phyloP scores from a whole-genome alignment of 2,329 filamentous ascomycete species.

The Aspergillus hiratsukae region DNA sequence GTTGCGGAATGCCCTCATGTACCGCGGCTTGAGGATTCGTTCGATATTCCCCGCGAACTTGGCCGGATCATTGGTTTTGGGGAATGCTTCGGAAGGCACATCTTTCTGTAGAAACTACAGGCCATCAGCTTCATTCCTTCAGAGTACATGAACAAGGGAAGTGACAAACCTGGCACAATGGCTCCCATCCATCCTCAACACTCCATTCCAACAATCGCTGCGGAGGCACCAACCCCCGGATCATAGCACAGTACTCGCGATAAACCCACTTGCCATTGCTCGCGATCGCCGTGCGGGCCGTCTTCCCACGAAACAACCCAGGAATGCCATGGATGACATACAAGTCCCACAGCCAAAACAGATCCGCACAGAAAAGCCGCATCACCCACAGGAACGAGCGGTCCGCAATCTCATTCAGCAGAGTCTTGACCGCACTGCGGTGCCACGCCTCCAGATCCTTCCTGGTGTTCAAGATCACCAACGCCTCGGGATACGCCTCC shows the following conservation, averaged over 20 bases:
- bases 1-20: neutral
- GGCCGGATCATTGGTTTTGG: neutral
- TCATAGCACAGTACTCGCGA: slow-evolving; percentile 22
- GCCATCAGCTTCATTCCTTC: no score
- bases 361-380: slow-evolving; percentile 6
- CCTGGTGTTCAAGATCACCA: slow-evolving; percentile 9
- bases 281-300: slow-evolving; percentile 1
- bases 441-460: slow-evolving; percentile 10
- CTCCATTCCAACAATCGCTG: slow-evolving; percentile 21
- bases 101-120: neutral
- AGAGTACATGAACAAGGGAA: neutral
- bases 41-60: neutral
- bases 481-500: slow-evolving; percentile 27
- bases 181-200: slow-evolving; percentile 26
- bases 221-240: slow-evolving; percentile 19
- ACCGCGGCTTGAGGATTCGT: neutral
- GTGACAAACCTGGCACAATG: slow-evolving; percentile 14
- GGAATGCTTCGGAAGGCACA: neutral
- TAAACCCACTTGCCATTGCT: slow-evolving; percentile 17
- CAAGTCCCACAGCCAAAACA: slow-evolving; percentile 10
- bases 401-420: slow-evolving; percentile 5
- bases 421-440: slow-evolving; percentile 6
- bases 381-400: slow-evolving; percentile 7
- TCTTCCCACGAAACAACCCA: slow-evolving; percentile 6
- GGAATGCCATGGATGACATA: slow-evolving; percentile 5